Conservation (phyloP, 371 early-diverging fungal species). For the Polyrhizophydium stewartii region DNA sequence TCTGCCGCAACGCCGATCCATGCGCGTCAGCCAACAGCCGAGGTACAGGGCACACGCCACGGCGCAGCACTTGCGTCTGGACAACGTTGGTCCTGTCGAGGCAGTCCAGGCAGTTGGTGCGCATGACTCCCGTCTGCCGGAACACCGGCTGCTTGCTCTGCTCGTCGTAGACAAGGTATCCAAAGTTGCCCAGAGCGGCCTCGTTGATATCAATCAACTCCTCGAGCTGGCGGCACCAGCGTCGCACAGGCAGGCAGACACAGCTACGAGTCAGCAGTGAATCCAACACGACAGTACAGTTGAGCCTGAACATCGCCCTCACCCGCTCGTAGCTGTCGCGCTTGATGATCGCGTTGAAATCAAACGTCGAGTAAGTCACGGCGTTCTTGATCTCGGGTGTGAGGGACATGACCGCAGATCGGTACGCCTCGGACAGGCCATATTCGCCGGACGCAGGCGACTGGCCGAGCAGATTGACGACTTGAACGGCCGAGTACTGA, state of each 20-base stretch:
- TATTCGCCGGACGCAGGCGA: conserved; percentile 66
- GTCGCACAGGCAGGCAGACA: no score
- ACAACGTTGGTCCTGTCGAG: conserved; percentile 82
- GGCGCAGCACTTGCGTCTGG: conserved; percentile 27
- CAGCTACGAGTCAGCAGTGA: no score
- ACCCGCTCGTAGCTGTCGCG: conserved; percentile 79
- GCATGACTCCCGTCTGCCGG: conserved; percentile 74
- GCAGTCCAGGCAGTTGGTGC: conserved; percentile 98
- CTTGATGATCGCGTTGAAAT: conserved; percentile 77
- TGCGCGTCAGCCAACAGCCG: no score
- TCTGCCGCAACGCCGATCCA: neutral
- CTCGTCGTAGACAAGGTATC: conserved; percentile 64
- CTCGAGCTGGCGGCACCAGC: conserved; percentile 9
- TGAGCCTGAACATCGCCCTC: neutral
- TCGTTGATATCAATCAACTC: conserved; percentile 26
- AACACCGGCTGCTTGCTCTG: conserved; percentile 49
- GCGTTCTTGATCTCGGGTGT: conserved; percentile 18
- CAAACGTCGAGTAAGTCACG: conserved; percentile 67
- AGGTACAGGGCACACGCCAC: no score
- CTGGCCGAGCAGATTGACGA: conserved; percentile 78
- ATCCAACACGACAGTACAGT: no score
- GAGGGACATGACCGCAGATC: conserved; percentile 40
- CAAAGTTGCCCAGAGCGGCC: conserved; percentile 46
- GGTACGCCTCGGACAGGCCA: conserved; percentile 65
- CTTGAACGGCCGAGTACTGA: conserved; percentile 70